Evolutionary conservation across 2,329 filamentous ascomycete genomes (phyloP).

Genomic region (Pseudogymnoascus verrucosus): DNA sequence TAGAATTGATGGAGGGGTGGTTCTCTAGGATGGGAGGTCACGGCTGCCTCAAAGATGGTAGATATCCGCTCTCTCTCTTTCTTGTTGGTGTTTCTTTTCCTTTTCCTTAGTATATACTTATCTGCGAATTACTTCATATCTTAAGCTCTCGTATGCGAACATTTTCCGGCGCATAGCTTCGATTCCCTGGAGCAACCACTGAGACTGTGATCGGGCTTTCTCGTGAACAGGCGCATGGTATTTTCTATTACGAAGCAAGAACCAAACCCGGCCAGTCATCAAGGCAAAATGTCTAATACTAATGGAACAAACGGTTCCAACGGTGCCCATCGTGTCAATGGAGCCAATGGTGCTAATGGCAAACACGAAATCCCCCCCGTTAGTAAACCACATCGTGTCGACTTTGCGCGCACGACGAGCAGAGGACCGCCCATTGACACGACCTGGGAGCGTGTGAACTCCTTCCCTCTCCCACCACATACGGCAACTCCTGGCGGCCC

Average conservation of each 20-base stretch:
- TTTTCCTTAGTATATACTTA: background rate
- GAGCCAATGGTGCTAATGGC: background rate
- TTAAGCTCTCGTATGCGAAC: background rate
- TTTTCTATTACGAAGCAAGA: background rate
- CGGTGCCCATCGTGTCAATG: background rate
- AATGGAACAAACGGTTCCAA: background rate
- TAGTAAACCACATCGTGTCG: conserved; percentile 17
- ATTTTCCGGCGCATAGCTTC: background rate
- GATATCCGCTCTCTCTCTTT: background rate
- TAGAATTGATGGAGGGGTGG: background rate
- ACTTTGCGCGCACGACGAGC: conserved; percentile 6
- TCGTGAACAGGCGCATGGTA: background rate
- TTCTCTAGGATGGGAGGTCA: background rate
- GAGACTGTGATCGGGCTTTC: background rate
- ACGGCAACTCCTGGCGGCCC: conserved; percentile 17
- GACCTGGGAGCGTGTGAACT: background rate
- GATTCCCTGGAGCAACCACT: background rate
- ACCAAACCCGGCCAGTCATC: background rate
- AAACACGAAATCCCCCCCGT: background rate
- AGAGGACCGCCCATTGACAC: background rate
- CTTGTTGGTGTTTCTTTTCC: background rate
- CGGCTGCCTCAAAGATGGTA: conserved; percentile 1
- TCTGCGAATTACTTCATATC: background rate
- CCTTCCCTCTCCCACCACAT: background rate
- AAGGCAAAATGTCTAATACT: background rate